These are phyloP conservation scores for Sclerotinia sclerotiorum DNA, from an alignment of 2,329 filamentous ascomycete species.

Conservation along the genomic window DNA sequence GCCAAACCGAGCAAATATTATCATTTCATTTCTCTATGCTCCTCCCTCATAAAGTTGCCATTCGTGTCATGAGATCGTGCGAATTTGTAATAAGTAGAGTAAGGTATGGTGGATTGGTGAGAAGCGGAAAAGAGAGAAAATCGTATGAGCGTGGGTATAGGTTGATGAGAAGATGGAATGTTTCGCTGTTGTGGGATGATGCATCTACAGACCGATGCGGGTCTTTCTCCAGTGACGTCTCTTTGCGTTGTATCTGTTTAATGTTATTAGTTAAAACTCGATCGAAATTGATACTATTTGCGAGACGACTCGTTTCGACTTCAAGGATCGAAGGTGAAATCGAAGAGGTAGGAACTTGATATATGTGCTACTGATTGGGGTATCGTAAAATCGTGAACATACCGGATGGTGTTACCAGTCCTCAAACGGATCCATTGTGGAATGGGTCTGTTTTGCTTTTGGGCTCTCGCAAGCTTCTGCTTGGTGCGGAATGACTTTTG, in stretches of 20 bases:
- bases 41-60: conserved; percentile 19
- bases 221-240: conserved; percentile 99
- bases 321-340: neutral
- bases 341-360: neutral
- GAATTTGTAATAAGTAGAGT: conserved; percentile 19
- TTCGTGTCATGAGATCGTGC: conserved; percentile 22
- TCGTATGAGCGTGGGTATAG: conserved; percentile 18
- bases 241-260: conserved; percentile 96
- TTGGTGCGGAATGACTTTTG: conserved; percentile 99
- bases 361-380: conserved; percentile 5
- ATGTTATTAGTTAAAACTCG: conserved; percentile 20
- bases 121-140: conserved; percentile 23
- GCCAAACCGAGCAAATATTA: conserved; percentile 22
- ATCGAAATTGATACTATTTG: neutral
- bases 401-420: conserved; percentile 99
- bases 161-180: conserved; percentile 23
- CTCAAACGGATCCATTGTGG: conserved; percentile 99
- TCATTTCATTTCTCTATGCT: conserved; percentile 23
- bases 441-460: conserved; percentile 99
- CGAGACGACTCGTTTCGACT: neutral
- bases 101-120: conserved; percentile 23
- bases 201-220: conserved; percentile 92
- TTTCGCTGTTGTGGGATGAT: conserved; percentile 43
- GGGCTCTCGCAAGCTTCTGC: conserved; percentile 99
- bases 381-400: conserved; percentile 40